A percentile compares a stretch with the other conserved stretches of the same genome.
These are phyloP conservation scores for Xerocomellus chrysenteron DNA, from an alignment of 768 basidiomycete genomes.

Conservation along the genomic window DNA sequence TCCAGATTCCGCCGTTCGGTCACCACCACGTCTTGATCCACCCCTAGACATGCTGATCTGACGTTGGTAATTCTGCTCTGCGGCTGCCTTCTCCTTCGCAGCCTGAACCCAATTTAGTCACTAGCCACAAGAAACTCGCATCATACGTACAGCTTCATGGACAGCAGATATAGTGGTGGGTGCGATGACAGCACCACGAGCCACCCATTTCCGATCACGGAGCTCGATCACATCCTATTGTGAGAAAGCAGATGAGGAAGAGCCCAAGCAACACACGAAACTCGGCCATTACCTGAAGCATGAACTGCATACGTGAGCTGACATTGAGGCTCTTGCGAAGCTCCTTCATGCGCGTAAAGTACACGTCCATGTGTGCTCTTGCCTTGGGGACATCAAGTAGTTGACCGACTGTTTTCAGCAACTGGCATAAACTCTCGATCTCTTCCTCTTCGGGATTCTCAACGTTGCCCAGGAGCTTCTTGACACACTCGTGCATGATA, in stretches of 20 bases:
- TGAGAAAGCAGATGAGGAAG: not conserved
- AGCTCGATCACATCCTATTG: conserved; percentile 86
- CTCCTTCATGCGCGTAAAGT: conserved; percentile 89
- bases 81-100: conserved; percentile 76
- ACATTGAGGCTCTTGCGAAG: conserved; percentile 73
- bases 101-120: conserved; percentile 44
- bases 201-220: conserved; percentile 78
- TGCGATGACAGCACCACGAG: conserved; percentile 68
- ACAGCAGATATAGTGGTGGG: conserved; percentile 88
- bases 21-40: conserved; percentile 84
- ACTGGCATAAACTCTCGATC: conserved; percentile 92
- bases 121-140: not conserved
- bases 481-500: conserved; percentile 98
- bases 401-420: conserved; percentile 85
- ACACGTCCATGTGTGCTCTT: conserved; percentile 84
- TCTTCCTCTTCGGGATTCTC: conserved; percentile 97
- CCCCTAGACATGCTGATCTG: conserved; percentile 83
- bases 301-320: conserved; percentile 87
- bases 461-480: conserved; percentile 91
- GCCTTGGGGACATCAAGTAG: conserved; percentile 81
- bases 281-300: conserved; percentile 77
- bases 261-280: not conserved
- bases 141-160: conserved; percentile 70
- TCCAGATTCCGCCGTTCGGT: conserved; percentile 60
- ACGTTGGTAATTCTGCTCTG: conserved; percentile 57